These are phyloP conservation scores for Yamadazyma spencermartinsiae DNA, from an alignment of 1,139 yeast species.

Conservation along the genomic window DNA sequence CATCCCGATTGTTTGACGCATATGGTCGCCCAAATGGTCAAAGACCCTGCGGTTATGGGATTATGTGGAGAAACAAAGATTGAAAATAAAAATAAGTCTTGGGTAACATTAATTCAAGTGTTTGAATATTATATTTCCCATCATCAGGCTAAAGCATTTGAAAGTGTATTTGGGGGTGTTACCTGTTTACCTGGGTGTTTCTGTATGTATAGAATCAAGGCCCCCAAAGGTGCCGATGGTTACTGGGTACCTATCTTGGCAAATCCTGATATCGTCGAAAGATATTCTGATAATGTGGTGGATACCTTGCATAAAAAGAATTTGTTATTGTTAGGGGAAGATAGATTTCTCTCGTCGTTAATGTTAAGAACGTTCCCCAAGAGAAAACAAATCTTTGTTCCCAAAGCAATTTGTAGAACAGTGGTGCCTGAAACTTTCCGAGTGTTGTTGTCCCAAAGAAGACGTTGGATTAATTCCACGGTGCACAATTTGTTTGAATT, in stretches of 20 bases:
- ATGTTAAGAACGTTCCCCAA: conserved; percentile 93
- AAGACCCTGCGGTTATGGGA: conserved; percentile 90
- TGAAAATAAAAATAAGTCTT: conserved; percentile 77
- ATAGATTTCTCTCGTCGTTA: conserved; percentile 81
- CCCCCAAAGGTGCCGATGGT: conserved; percentile 89
- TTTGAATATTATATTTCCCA: conserved; percentile 95
- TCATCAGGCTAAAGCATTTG: conserved; percentile 95
- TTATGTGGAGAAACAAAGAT: conserved; percentile 97
- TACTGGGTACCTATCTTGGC: conserved; percentile 96
- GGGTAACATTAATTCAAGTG: conserved; percentile 96
- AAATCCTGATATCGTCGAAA: conserved; percentile 94
- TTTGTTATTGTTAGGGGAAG: conserved; percentile 87
- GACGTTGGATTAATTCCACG: conserved; percentile 98
- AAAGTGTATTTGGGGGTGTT: conserved; percentile 93
- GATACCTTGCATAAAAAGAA: conserved; percentile 90
- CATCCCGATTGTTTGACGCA: conserved; percentile 90
- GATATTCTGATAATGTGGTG: conserved; percentile 87
- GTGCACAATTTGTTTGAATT: conserved; percentile 94
- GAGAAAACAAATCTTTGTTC: conserved; percentile 88
- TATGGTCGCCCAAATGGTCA: conserved; percentile 91
- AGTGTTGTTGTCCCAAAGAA: conserved; percentile 88
- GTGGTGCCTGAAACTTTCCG: conserved; percentile 81
- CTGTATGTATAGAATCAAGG: conserved; percentile 90
- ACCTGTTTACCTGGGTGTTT: conserved; percentile 98
- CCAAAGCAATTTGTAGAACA: conserved; percentile 95